Evolutionary conservation across 2,329 filamentous ascomycete species (phyloP), one percentile per base, ranked within the genome.

Genomic region (Fusarium sp.): DNA sequence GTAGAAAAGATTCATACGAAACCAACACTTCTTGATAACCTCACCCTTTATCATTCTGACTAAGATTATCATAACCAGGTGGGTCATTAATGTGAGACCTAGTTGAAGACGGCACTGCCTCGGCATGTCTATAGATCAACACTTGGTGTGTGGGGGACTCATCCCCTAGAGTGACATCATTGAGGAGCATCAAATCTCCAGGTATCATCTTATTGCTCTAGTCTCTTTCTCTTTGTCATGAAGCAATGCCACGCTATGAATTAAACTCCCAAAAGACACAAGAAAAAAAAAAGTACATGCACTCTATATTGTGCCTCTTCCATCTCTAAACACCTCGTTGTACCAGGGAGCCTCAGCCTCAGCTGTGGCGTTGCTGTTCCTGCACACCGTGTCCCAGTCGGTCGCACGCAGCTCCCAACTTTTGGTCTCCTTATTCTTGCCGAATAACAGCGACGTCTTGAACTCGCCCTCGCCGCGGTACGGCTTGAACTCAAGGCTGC

Each of bases 321-420:
- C 68, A 33, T 77, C 75, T n/a, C 75, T 65, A 31, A 77, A 77
- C 20, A 77, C 75, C 31, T 77, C 75, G 11, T 77, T 68, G 18
- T 77, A 77, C 75, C 75, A 77, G 24, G 22, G 73, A 14, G 29
- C 39, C 10, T 75, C 56, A 1, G 41, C 27, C 31, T 76, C 75
- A 4, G 50, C 59, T 4, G 48, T 67, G 20, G 63, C 65, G 35
- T 77, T 69, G 50, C 63, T 73, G 31, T 70, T 57, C 41, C 54
- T 71, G 11, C 75, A 77, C 24, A 77, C 72, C 6, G 75, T 68
- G 31, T 76, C 48, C 71, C 71, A 77, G n/a, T 76, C 68, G 41
- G 75, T 72, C 22, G 73, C 13, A 7, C 75, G 61, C 4, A 77
- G 64, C 33, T 63, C 58, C 75, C 75, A 77, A 2, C 48, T 45